A percentile compares a stretch with the other conserved stretches of the same genome.
These are phyloP conservation scores for Nakaseomyces bracarensis DNA, from an alignment of 1,139 yeast species.

Conservation along the genomic window DNA sequence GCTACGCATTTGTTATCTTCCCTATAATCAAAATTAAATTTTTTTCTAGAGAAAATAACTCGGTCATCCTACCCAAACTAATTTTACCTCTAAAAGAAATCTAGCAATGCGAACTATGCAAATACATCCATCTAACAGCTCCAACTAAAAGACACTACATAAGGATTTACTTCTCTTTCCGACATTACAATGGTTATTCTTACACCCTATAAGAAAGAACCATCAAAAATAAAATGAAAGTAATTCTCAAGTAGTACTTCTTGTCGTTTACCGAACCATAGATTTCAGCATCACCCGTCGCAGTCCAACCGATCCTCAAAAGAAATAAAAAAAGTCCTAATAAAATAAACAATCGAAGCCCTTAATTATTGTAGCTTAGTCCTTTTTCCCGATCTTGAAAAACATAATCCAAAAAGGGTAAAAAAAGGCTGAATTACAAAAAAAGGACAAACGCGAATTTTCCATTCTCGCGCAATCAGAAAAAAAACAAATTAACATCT, in stretches of 20 bases:
- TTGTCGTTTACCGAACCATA: background rate
- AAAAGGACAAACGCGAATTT: too few relatives aligned
- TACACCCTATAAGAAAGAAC: background rate
- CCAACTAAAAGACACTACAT: background rate
- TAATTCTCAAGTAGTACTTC: too few relatives aligned
- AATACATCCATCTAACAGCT: background rate
- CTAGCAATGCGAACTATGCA: background rate
- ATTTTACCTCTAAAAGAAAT: too few relatives aligned
- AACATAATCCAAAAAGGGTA: too few relatives aligned
- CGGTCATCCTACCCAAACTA: background rate
- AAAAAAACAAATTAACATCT: too few relatives aligned
- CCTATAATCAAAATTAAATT: too few relatives aligned
- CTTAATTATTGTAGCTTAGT: background rate
- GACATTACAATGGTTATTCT: too few relatives aligned
- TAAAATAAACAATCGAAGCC: background rate
- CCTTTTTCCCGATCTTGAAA: background rate
- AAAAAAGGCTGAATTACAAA: too few relatives aligned
- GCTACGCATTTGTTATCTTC: too few relatives aligned
- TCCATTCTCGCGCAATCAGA: too few relatives aligned
- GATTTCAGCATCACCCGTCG: conserved; percentile 1
- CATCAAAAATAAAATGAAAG: too few relatives aligned
- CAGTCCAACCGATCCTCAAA: background rate
- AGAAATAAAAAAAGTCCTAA: background rate
- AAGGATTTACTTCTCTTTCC: background rate
- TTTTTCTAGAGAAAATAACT: too few relatives aligned